Evolutionary conservation across 2,329 filamentous ascomycete genomes (phyloP), one percentile per base, ranked within the genome.

Genomic region (Pyrenophora graminea): DNA sequence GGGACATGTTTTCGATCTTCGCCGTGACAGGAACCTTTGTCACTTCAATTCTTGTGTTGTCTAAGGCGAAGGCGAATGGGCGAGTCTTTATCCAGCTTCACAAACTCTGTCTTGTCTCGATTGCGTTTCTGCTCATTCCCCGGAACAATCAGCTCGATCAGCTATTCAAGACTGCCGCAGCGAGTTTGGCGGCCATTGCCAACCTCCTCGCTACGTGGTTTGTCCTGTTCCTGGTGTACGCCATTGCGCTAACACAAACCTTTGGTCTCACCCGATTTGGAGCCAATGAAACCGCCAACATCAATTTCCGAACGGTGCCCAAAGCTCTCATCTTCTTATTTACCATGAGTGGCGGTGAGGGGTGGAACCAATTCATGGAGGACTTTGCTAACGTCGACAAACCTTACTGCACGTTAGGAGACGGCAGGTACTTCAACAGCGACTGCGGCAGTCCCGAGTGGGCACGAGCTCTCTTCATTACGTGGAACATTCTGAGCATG

Each of bases 401-500:
- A 3, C 93, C 93, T 0, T 82, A 90, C 44, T 99, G 94, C 74
- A 91, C 92, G 1, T 80, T 86, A 17, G 82, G 82, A 31, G 67
- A 77, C 5, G 19, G 19, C 1, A 81, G 82, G 33, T 97, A 96
- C 73, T 93, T 91, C 66, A 78, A 89, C 36, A 94, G 91, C 64
- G 95, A 99, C 74, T 99, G 94, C 68, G 94, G 94, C 51, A 96
- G 93, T 75, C 83, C 86, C 43, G 83, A 85, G 33, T 99, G 94
- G 91, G 91, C 94, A 6, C 83, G 91, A 44, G 85, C 86, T 30
- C 80, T 99, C 8, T 99, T 99, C 77, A 91, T 97, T 51, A 85
- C 88, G 4, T 99, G 94, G 94, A 99, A 99, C 78, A 93, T 99
- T 66, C 83, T 99, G 74, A 97, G 93, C 88, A 99, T 99, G 94